Conservation (phyloP, 2,329 filamentous ascomycete species). For the Penicillium frequentans region DNA sequence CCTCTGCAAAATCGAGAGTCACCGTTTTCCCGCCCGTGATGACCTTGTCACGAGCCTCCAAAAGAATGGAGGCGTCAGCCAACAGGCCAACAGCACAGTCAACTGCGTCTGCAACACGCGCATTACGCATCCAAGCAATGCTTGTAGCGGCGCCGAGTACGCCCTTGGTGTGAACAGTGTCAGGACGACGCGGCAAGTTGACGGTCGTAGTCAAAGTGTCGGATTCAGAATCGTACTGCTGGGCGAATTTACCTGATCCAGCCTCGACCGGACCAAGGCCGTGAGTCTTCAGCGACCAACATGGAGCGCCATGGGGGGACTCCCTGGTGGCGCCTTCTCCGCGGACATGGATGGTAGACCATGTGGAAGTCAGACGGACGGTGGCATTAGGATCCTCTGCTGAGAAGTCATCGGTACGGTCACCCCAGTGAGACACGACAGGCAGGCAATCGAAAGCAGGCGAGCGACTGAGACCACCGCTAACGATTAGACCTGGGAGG, state of each 20-base stretch:
- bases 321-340: slow-evolving; percentile 6
- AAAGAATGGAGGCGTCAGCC: slow-evolving; percentile 3
- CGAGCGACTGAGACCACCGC: slow-evolving; percentile 15
- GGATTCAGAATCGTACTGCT: slow-evolving; percentile 7
- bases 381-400: slow-evolving; percentile 12
- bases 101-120: slow-evolving; percentile 12
- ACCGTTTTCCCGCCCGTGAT: not conserved
- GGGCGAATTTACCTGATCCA: slow-evolving; percentile 4
- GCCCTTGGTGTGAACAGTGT: slow-evolving; percentile 4
- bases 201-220: slow-evolving; percentile 11
- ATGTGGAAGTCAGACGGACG: slow-evolving; percentile 10
- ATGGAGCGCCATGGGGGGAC: slow-evolving; percentile 7
- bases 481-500: slow-evolving; percentile 8
- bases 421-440: slow-evolving; percentile 12
- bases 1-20: slow-evolving; percentile 8
- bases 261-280: slow-evolving; percentile 5
- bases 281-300: slow-evolving; percentile 10
- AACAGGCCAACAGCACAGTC: slow-evolving; percentile 13
- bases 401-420: slow-evolving; percentile 7
- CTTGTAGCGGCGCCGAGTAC: slow-evolving; percentile 6
- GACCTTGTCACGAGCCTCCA: slow-evolving; percentile 13
- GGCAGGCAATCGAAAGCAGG: slow-evolving; percentile 12
- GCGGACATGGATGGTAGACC: slow-evolving; percentile 10
- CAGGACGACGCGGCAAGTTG: slow-evolving; percentile 9
- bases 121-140: slow-evolving; percentile 12